phyloP scores from a whole-genome alignment of 345 rosid genomes.

The Geranium rotundifolium region DNA sequence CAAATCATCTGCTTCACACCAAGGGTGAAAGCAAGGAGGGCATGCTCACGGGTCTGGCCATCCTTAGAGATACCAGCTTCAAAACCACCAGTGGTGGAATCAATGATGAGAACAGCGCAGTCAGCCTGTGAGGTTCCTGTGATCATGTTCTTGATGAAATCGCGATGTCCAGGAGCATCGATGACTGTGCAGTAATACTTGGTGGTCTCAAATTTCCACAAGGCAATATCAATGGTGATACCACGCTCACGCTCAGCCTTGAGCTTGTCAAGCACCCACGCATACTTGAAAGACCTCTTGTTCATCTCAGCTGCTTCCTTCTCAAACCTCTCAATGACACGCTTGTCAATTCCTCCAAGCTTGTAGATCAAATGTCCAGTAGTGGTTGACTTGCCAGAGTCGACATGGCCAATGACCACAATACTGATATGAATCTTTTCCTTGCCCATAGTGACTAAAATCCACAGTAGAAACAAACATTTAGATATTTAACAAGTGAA shows the following conservation, averaged over 20 bases:
- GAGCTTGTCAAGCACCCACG: conserved; percentile 79
- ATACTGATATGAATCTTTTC: conserved; percentile 18
- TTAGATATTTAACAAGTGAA: too few species aligned
- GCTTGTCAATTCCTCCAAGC: conserved; percentile 78
- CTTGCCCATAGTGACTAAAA: too few species aligned
- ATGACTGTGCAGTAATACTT: conserved; percentile 69
- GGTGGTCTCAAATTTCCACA: conserved; percentile 68
- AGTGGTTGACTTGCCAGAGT: conserved; percentile 65
- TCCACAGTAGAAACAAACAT: too few species aligned
- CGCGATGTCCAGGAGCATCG: conserved; percentile 73
- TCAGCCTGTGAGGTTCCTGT: conserved; percentile 78
- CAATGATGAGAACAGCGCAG: conserved; percentile 67
- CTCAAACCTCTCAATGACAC: conserved; percentile 72
- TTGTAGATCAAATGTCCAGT: conserved; percentile 72
- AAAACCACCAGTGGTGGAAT: conserved; percentile 78
- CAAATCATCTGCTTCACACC: conserved; percentile 73
- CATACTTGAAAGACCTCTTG: conserved; percentile 71
- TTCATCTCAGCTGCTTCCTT: conserved; percentile 81
- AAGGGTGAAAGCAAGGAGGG: conserved; percentile 57
- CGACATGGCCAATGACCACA: conserved; percentile 20
- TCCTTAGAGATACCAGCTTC: conserved; percentile 83
- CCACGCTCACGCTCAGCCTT: conserved; percentile 84
- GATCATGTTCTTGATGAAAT: conserved; percentile 78
- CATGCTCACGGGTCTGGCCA: conserved; percentile 77
- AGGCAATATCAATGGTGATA: conserved; percentile 62